Evolutionary conservation across 129 eudicot species (phyloP).

Genomic region (Smallanthus sonchifolius): DNA sequence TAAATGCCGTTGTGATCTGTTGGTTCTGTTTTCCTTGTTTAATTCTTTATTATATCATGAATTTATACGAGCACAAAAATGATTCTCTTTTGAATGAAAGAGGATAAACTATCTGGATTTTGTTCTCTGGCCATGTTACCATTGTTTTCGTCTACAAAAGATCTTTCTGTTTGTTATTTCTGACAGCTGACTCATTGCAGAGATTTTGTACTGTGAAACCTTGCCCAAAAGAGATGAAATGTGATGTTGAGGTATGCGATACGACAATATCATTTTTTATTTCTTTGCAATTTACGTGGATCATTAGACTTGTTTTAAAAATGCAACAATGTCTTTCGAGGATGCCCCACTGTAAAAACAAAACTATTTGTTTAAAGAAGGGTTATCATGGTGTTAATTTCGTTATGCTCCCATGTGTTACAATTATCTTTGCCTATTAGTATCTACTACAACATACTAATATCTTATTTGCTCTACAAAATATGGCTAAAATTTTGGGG

Average conservation of each 20-base stretch:
- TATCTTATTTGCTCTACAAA: neutral
- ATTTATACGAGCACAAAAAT: neutral
- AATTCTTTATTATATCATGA: slow-evolving; percentile 1
- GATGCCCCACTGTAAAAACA: neutral
- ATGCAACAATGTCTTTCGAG: neutral
- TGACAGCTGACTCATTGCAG: slow-evolving; percentile 53
- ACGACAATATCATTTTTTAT: neutral
- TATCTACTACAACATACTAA: neutral
- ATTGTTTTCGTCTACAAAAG: neutral
- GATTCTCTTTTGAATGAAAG: neutral
- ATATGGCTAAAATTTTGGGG: neutral
- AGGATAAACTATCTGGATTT: neutral
- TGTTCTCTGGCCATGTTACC: slow-evolving; percentile 1
- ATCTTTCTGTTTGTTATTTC: slow-evolving; percentile 12
- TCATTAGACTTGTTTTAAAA: neutral
- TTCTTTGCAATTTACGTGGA: neutral
- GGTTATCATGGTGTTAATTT: neutral
- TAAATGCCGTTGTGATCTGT: neutral
- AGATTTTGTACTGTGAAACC: slow-evolving; percentile 95
- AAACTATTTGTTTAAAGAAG: neutral
- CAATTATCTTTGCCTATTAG: neutral
- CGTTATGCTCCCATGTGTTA: neutral
- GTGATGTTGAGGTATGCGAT: slow-evolving; percentile 88
- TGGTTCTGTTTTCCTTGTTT: neutral
- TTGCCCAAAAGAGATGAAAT: slow-evolving; percentile 96